Evolutionary conservation across 2,329 filamentous ascomycete genomes (phyloP).

Genomic region (Monilinia fructicola): DNA sequence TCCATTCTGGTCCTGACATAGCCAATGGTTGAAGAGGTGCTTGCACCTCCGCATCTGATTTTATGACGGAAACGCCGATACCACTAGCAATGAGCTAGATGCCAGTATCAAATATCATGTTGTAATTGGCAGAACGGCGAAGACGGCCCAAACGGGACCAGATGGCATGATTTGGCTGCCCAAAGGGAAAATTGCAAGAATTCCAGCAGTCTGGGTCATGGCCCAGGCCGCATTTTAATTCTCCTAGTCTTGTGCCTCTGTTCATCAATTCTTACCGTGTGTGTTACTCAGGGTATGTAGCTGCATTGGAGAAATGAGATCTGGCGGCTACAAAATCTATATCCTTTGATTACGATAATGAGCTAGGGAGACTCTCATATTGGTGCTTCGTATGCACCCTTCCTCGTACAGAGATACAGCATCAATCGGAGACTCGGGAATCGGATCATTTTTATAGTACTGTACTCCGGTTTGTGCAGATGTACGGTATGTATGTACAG

Average conservation of each 20-base stretch:
- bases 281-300: neutral
- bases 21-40: neutral
- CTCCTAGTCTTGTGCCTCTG: neutral
- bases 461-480: neutral
- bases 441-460: constrained; percentile 11
- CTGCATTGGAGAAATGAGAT: neutral
- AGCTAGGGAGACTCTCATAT: neutral
- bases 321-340: neutral
- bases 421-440: constrained; percentile 12
- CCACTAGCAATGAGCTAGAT: neutral
- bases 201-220: constrained; percentile 11
- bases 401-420: neutral
- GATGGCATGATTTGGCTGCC: neutral
- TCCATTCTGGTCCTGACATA: neutral
- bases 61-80: neutral
- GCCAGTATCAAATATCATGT: neutral
- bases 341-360: neutral
- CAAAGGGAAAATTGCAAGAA: neutral
- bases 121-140: neutral
- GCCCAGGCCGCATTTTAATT: constrained; percentile 6
- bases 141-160: neutral
- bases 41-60: neutral
- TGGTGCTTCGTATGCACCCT: neutral
- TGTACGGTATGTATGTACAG: constrained; percentile 3
- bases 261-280: neutral